Evolutionary conservation across 2,329 filamentous ascomycete species (phyloP), one percentile per base, ranked within the genome.

Genomic region (Aspergillus sp.): DNA sequence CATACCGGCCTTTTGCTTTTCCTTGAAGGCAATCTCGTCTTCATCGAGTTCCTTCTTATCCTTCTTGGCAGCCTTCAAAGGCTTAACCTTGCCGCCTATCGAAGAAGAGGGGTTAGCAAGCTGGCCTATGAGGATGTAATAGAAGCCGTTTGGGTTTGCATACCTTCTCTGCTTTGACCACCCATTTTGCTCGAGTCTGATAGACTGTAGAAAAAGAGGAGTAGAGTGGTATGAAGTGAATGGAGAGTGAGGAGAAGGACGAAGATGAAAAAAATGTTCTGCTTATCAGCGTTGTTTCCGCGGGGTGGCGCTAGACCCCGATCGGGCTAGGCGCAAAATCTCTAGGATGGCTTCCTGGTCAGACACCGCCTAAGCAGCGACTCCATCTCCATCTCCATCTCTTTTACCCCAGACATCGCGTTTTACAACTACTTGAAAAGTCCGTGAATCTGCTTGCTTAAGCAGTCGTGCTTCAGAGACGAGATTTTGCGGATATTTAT

Each of bases 31-130:
- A 65, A 84, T 70, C 53, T 95, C 90, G 36, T 95, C 89, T 0
- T 95, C 90, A 65, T 95, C 90, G 46, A 90, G 69, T 2, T 95
- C 90, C 70, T 85, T 86, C 64, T 78, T 76, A 42, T 79, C 77
- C 79, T 91, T 94, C 83, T 95, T 96, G 49, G 88, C 76, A 56
- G 85, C 80, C 84, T 95, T 96, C 71, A 89, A 75, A 57, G 86
- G 86, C 80, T 90, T 89, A 57, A 74, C 81, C 77, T 90, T 90
- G 76, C 86, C 86, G 67, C 85, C 86, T 90, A 40, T 27, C n/a
- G 9, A 32, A 27, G 11, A 26, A 10, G 6, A 13, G 12, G 29
- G 29, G 31, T 27, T 35, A 6, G 37, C 39, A 43, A 13, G 35
- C 9, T 10, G 12, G 11, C 29, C 8, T 6, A 11, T n/a, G 12